These are phyloP conservation scores for Gnaphalium uliginosum DNA, from an alignment of 129 eudicot species.

Conservation along the genomic window DNA sequence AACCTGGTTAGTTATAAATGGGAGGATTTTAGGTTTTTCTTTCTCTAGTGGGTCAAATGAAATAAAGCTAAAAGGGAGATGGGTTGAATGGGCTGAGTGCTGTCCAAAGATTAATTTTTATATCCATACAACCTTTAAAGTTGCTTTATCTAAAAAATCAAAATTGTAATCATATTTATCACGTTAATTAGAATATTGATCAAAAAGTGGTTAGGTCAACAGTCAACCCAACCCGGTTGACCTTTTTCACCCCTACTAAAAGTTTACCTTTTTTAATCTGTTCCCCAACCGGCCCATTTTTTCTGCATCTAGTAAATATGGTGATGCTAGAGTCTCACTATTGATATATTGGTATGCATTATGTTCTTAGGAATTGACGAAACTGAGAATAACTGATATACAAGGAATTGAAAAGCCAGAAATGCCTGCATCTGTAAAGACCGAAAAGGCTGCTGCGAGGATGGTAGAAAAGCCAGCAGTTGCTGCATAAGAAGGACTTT, in stretches of 20 bases:
- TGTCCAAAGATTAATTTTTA: not conserved
- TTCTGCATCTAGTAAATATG: not conserved
- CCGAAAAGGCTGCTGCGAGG: slow-evolving; percentile 39
- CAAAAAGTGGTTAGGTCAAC: not conserved
- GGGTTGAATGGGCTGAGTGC: not conserved
- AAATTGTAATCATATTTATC: not conserved
- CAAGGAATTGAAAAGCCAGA: slow-evolving; percentile 87
- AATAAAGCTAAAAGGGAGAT: not conserved
- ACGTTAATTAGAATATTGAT: not conserved
- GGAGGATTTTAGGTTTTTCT: not conserved
- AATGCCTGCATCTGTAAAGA: slow-evolving; percentile 32
- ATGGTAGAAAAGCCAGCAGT: slow-evolving; percentile 60
- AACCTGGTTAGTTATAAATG: slow-evolving; percentile 6
- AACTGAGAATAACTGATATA: slow-evolving; percentile 79
- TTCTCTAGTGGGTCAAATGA: not conserved
- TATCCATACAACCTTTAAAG: not conserved
- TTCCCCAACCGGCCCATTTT: not conserved
- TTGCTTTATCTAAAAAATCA: not conserved
- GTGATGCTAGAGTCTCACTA: not conserved
- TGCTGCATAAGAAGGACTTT: slow-evolving; percentile 48
- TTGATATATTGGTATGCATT: not conserved
- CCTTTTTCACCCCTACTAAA: not conserved
- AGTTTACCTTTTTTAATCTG: not conserved
- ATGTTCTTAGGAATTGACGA: slow-evolving; percentile 67
- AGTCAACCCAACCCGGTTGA: not conserved